phyloP scores from a whole-genome alignment of 331 rosid species.

The Saraca asoca region DNA sequence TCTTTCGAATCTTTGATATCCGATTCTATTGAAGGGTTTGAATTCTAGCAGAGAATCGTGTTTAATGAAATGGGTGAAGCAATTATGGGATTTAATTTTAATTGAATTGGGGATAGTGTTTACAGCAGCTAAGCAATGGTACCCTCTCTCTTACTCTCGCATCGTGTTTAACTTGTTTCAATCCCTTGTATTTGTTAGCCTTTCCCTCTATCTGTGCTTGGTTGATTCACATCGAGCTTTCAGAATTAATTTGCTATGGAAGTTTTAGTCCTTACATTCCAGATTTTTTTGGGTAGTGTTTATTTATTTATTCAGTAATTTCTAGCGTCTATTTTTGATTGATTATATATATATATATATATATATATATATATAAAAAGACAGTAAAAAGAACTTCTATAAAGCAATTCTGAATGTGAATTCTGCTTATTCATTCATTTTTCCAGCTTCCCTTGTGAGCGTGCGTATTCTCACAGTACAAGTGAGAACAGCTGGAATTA shows the following conservation, averaged over 20 bases:
- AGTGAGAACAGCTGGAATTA: constrained; percentile 60
- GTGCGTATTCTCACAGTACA: constrained; percentile 39
- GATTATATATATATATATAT: constrained; percentile 16
- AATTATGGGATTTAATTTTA: too few relatives aligned
- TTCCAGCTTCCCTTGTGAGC: constrained; percentile 24
- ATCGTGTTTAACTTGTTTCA: background rate
- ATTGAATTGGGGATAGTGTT: too few relatives aligned
- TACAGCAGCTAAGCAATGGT: too few relatives aligned
- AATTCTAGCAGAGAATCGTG: too few relatives aligned
- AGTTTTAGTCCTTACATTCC: constrained; percentile 13
- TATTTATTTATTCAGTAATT: constrained; percentile 4
- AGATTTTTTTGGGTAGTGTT: background rate
- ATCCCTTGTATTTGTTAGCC: background rate
- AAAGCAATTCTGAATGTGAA: background rate
- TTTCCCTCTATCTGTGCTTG: constrained; percentile 12
- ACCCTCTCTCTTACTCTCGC: constrained; percentile 26
- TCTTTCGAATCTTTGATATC: too few relatives aligned
- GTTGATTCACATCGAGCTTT: constrained; percentile 43
- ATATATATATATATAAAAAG: background rate
- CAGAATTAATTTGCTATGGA: background rate
- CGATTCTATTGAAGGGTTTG: too few relatives aligned
- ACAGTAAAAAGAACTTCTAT: background rate
- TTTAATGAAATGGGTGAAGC: too few relatives aligned
- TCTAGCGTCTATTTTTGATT: constrained; percentile 10
- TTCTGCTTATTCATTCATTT: constrained; percentile 20